Base-by-base conservation (phyloP, 2,329 filamentous ascomycete genomes). In the Sporothrix variecibatus region DNA sequence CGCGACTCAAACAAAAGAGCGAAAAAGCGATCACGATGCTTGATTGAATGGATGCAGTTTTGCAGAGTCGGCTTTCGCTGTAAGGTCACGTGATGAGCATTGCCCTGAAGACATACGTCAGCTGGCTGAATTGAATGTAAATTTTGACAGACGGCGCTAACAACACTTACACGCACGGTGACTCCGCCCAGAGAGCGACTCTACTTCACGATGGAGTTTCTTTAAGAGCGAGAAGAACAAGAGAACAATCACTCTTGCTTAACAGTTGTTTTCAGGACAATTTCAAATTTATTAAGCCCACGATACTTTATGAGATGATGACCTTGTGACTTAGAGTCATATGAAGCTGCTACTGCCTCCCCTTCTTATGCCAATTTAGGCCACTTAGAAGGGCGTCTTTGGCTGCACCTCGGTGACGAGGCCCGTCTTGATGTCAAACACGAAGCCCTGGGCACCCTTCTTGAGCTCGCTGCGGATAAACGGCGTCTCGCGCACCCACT, bases 391-490 rank as follows among this genome's bases (percentile, higher is more conserved):
- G n/a, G 64, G 26, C 40, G 43, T 69, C 26, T 34, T 49, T 15
- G 65, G 65, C 43, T 69, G 26, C 43, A 70, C 67, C 67, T 70
- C 38, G 28, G 67, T 56, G 20, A 70, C 49, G 34, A n/a, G 5
- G 28, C 67, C 67, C 28, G 67, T 70, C 67, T 40, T 58, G 5
- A 70, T 70, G 67, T 70, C 67, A 58, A 70, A 70, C 9, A 70
- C 31, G 15, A 51, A 70, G 5, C 67, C 67, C 46, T 56, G 46
- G 9, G 67, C 23, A 20, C 49, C 28, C 67, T 56, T 70, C 26
- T 70, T 70, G 49, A 70, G 67, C 6, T 0, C 49, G 9, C 56
- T 51, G 31, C 67, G 46, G 34, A 70, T 69, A 5, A 70, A 58
- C 1, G 67, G 67, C 20, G 67, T 70, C 5, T 31, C 38, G 4